These are phyloP conservation scores for Penicillium samsonianum DNA, from an alignment of 495 filamentous ascomycete species.

Conservation along the genomic window DNA sequence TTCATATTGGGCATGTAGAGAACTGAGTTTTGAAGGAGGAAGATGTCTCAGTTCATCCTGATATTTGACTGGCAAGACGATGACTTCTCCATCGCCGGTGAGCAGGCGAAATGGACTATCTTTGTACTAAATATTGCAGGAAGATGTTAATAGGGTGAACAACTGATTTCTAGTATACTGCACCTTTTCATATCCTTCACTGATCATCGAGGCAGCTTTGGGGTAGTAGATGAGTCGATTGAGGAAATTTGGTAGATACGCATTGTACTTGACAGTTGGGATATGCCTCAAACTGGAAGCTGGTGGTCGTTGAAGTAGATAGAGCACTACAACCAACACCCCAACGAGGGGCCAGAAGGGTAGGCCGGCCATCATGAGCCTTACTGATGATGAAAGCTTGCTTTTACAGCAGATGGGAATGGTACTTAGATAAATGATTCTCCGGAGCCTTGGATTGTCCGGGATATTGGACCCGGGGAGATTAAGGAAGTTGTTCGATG, in stretches of 20 bases:
- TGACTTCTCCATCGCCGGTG: constrained; percentile 37
- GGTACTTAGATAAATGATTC: constrained; percentile 4
- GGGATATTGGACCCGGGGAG: background rate
- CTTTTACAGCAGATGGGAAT: background rate
- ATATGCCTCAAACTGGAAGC: constrained; percentile 20
- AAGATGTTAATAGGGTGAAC: background rate
- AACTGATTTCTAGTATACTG: background rate
- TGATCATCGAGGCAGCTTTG: constrained; percentile 25
- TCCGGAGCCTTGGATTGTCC: constrained; percentile 7
- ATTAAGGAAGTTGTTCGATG: constrained; percentile 3
- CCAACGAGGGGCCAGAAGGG: constrained; percentile 19
- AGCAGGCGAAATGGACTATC: constrained; percentile 33
- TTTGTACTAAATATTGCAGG: constrained; percentile 26
- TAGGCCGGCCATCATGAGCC: constrained; percentile 7
- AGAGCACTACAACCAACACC: constrained; percentile 11
- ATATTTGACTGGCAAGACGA: constrained; percentile 36
- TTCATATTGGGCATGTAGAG: constrained; percentile 33
- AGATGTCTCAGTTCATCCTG: constrained; percentile 29
- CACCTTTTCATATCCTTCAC: constrained; percentile 33
- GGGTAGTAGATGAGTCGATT: constrained; percentile 35
- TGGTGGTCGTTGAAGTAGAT: constrained; percentile 10
- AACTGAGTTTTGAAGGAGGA: constrained; percentile 24
- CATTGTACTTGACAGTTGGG: constrained; percentile 28
- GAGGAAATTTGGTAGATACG: constrained; percentile 27
- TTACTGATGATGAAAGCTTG: background rate